These are phyloP conservation scores for Sporothrix humicola DNA, from an alignment of 2,329 filamentous ascomycete species.

Conservation along the genomic window DNA sequence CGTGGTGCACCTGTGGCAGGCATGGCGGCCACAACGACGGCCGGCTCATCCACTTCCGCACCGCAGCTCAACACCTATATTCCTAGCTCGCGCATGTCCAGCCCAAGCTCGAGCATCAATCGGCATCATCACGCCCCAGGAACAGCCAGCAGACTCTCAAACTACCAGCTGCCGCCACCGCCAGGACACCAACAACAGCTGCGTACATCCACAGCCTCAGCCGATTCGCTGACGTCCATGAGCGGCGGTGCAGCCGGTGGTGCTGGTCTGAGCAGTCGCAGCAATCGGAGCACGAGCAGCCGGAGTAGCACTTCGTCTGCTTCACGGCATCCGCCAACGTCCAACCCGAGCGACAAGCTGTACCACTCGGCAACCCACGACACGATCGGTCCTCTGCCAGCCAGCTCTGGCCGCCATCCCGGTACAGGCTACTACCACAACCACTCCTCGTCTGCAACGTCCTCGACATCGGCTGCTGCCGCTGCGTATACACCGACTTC, in stretches of 20 bases:
- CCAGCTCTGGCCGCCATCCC: conserved; percentile 3
- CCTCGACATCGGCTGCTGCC: background rate
- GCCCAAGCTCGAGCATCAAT: conserved; percentile 25
- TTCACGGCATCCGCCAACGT: background rate
- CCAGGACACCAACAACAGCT: conserved; percentile 37
- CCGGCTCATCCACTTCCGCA: background rate
- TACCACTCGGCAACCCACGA: background rate
- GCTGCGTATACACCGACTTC: background rate
- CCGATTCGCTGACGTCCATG: conserved; percentile 36
- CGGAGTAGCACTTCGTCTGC: conserved; percentile 24
- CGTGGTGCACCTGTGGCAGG: background rate
- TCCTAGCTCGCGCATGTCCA: conserved; percentile 33
- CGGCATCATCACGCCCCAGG: background rate
- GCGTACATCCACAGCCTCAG: conserved; percentile 38
- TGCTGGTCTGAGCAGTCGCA: background rate
- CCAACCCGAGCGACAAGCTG: background rate
- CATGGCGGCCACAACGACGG: background rate
- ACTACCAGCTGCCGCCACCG: conserved; percentile 36
- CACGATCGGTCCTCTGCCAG: background rate
- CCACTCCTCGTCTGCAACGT: background rate
- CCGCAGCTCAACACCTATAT: conserved; percentile 34
- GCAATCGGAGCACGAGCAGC: conserved; percentile 29
- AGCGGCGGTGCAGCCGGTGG: background rate
- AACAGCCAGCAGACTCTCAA: background rate
- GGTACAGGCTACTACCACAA: background rate